Conservation (phyloP, 2,329 filamentous ascomycete genomes). For the Alternaria arbusti region DNA sequence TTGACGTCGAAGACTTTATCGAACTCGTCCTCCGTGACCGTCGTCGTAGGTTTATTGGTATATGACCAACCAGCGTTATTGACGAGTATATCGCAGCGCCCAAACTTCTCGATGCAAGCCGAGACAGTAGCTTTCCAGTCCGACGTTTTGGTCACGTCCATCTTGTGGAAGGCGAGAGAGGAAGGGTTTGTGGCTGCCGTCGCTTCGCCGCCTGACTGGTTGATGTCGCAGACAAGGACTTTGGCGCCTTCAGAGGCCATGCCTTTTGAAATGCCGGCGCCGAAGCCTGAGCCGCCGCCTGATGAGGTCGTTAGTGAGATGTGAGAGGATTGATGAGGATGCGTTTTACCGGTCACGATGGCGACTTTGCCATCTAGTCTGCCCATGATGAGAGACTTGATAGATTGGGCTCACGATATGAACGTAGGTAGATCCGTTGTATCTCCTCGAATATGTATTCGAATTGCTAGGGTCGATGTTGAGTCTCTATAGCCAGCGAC, state of each 20-base stretch:
- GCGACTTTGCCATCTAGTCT: constrained; percentile 62
- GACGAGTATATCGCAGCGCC: constrained; percentile 65
- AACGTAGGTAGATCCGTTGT: too few relatives aligned
- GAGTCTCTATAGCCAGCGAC: neutral
- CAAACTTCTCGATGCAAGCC: constrained; percentile 59
- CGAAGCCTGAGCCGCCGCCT: constrained; percentile 69
- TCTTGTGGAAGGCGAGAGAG: constrained; percentile 44
- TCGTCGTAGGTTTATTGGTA: constrained; percentile 61
- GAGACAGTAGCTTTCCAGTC: constrained; percentile 62
- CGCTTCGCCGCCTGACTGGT: constrained; percentile 59
- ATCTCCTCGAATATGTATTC: neutral
- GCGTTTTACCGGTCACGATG: constrained; percentile 58
- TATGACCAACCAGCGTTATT: constrained; percentile 67
- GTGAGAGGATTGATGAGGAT: neutral
- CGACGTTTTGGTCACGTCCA: constrained; percentile 61
- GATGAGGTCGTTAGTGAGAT: constrained; percentile 15
- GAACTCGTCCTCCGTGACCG: constrained; percentile 71
- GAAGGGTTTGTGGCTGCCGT: constrained; percentile 53
- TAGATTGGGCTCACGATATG: neutral
- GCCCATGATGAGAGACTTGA: constrained; percentile 36
- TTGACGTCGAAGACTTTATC: constrained; percentile 72
- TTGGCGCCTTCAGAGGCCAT: constrained; percentile 66
- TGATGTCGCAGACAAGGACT: constrained; percentile 69
- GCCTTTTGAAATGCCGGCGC: constrained; percentile 65
- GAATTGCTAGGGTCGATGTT: neutral